Evolutionary conservation across 2,329 filamentous ascomycete species (phyloP).

Genomic region (Beauveria bassiana): DNA sequence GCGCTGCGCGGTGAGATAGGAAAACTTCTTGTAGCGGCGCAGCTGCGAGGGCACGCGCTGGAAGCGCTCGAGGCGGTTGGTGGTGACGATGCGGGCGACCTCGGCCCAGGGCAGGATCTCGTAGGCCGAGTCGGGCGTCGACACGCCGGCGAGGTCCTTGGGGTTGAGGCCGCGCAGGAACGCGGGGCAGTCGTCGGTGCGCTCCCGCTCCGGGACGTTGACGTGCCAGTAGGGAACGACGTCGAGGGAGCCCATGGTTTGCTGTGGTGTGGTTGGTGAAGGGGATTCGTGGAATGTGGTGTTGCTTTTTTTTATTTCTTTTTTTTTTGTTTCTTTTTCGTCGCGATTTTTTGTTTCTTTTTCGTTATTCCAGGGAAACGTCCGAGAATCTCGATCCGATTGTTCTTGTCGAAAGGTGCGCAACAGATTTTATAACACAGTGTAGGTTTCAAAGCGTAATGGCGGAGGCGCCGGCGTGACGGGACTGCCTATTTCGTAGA

Average conservation of each 20-base stretch:
- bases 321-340: background rate
- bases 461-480: background rate
- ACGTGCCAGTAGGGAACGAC: constrained; percentile 68
- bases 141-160: constrained; percentile 65
- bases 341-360: too few species aligned
- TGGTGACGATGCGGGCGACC: constrained; percentile 52
- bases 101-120: constrained; percentile 58
- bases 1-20: constrained; percentile 51
- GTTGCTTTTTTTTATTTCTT: background rate
- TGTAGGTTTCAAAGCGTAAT: background rate
- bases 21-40: constrained; percentile 68
- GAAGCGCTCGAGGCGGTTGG: constrained; percentile 68
- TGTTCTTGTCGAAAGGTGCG: background rate
- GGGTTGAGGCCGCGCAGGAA: constrained; percentile 55
- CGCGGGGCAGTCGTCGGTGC: constrained; percentile 60
- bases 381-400: too few species aligned
- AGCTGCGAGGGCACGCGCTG: constrained; percentile 70
- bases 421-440: background rate
- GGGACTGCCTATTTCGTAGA: constrained; percentile 8
- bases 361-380: background rate
- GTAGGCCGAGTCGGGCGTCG: constrained; percentile 62
- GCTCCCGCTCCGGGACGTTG: constrained; percentile 59
- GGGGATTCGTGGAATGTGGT: background rate
- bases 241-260: constrained; percentile 28
- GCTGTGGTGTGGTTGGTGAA: background rate